Base-by-base conservation (phyloP, 352 stramenopile genomes). In the Pythium scleroteichum region DNA sequence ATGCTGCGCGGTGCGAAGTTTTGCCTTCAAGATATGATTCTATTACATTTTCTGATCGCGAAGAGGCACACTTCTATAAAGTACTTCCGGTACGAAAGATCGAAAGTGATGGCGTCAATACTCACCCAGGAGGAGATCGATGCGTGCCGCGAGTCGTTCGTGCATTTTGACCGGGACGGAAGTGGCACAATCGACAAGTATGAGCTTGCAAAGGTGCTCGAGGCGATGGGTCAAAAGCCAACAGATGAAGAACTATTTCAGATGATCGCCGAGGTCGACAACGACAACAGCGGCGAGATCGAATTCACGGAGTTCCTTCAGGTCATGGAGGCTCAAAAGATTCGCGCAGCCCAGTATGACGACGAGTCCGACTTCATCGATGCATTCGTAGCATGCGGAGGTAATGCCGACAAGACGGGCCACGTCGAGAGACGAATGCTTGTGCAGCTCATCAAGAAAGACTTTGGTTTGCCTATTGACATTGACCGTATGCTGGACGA, bases 201-300 rank as follows among this genome's bases (percentile, higher is more conserved):
- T 54, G 81, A 98, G 64, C 73, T 98, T 27, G 77, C 88, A 8
- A 93, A 98, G 58, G 96, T 98, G 55, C 78, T 99, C 32, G 96
- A 99, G 71, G 94, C 92, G 23, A 99, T 99, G 92, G 96, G 95
- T 0, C 95, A 99, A 72, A 96, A 97, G 51, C 94, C 94, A 0
- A 99, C 92, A 0, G 96, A 99, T 64, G 95, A 99, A 55, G 96
- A 99, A 76, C 76, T 99, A 12, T 99, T 99, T 70, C 93, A 98
- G 68, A 97, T 98, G 91, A 98, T 98, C 67, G 93, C 80, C 17
- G 94, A 98, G 50, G 96, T 99, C 9, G 83, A 95, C 54, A 90
- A 91, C 56, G 83, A 93, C 69, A 94, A 98, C 79, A 98, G 89
- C 62, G 95, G 94, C 48, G 95, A 95, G 47, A 99, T 99, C 62